Evolutionary conservation across 441 rosid species (phyloP), one percentile per base, ranked within the genome.

Genomic region (Erodium moschatum): DNA sequence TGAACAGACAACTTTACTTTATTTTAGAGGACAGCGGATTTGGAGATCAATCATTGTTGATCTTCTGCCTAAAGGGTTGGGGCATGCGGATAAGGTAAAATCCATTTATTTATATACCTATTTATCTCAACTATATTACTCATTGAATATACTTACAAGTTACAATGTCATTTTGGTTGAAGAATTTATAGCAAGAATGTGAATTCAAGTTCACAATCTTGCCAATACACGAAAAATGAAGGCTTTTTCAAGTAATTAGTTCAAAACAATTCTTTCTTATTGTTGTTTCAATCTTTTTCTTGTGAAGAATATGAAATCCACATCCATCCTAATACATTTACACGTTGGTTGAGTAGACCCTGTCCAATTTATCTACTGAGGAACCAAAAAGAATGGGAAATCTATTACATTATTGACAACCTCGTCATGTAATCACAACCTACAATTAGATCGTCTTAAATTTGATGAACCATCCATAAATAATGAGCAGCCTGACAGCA

Each of bases 21-120:
- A 90, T 80, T 92, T 92, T 83, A 89, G 88, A 84, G 98, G 98
- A 64, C 89, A 93, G 71, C 86, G 70, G 70, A 87, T 85, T 31
- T 87, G 90, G 92, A 79, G 80, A 68, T 86, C 89, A 67, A 84
- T 84, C 40, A 81, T 87, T 76, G 82, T 27, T 70, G 93, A 87
- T 72, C 90, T 87, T 83, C 78, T 86, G 5, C 90, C 90, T 12
- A 84, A 83, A 83, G 92, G 92, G 19, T 79, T 87, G 72, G 74
- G 80, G 40, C 33, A 46, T 3, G 89, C 89, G 16, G 68, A 7
- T 4, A 86, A 86, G 84, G 92, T 86, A 80, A 69, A 50, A 12
- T 38, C 29, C 38, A 27, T 31, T 31, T 31, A 31, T 31, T 31
- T 24, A 15, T 68, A 31, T 5, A 31, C 35, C 4, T 31, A 31